Evolutionary conservation across 2,329 filamentous ascomycete species (phyloP).

Genomic region (Pseudocercospora vitis): DNA sequence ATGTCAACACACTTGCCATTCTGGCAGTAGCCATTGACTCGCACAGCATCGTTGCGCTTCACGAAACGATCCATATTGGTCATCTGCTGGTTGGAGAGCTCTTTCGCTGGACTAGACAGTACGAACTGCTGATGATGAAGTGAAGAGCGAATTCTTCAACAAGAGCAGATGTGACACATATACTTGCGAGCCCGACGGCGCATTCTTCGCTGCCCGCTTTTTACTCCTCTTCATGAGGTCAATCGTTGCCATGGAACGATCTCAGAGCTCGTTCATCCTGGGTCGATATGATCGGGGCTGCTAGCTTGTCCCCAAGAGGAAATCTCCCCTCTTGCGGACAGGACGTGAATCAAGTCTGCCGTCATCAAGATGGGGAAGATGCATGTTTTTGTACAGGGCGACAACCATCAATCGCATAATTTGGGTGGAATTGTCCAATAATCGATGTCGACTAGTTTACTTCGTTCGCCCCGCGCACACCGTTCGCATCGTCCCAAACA

Average conservation of each 20-base stretch:
- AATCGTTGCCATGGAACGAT: slow-evolving; percentile 4
- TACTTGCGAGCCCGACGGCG: not conserved
- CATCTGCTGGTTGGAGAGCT: not conserved
- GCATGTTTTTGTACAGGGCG: not conserved
- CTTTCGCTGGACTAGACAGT: not conserved
- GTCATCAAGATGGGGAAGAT: slow-evolving; percentile 3
- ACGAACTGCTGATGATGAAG: not conserved
- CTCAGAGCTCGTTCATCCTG: not conserved
- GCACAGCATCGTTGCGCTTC: slow-evolving; percentile 19
- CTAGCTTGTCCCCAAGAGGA: slow-evolving; percentile 3
- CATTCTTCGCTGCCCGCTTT: not conserved
- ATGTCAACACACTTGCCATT: slow-evolving; percentile 55
- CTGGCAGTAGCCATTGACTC: slow-evolving; percentile 42
- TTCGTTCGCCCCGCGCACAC: not conserved
- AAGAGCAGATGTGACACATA: slow-evolving; percentile 2
- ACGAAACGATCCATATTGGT: slow-evolving; percentile 15
- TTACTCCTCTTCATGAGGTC: slow-evolving; percentile 2
- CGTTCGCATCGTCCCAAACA: not conserved
- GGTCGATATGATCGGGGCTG: slow-evolving; percentile 4
- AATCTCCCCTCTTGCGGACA: not conserved
- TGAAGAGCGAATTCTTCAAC: not conserved
- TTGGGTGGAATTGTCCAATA: not conserved
- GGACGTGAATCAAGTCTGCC: slow-evolving; percentile 3
- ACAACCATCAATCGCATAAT: not conserved
- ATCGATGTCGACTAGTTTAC: too few species aligned